Conservation (phyloP, 257 asterid species). For the Mentha longifolia region DNA sequence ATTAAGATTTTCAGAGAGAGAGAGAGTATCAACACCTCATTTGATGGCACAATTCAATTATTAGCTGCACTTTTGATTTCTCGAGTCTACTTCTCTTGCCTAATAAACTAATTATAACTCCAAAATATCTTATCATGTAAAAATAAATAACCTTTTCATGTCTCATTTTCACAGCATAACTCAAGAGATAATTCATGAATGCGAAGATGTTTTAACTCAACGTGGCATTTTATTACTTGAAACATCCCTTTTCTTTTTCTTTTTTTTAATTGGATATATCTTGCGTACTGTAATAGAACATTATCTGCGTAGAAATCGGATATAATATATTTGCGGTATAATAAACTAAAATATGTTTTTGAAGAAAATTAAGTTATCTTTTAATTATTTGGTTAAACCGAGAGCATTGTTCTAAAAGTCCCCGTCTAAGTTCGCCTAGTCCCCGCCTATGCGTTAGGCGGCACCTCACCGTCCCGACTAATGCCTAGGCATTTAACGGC, state of each 20-base stretch:
- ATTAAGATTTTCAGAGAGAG: constrained; percentile 10
- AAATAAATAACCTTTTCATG: no score
- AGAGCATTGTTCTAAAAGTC: no score
- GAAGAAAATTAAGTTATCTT: neutral
- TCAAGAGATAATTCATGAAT: neutral
- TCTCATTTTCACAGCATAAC: neutral
- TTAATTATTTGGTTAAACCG: neutral
- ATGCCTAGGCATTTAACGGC: no score
- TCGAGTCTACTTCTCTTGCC: neutral
- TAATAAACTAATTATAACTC: neutral
- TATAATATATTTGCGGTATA: no score
- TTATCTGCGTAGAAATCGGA: neutral
- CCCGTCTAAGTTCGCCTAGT: no score
- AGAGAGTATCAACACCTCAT: no score
- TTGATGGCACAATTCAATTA: neutral
- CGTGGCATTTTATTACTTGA: neutral
- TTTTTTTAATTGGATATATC: no score
- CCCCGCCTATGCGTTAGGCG: no score
- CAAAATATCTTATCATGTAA: neutral
- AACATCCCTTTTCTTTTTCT: no score
- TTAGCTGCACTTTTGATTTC: neutral
- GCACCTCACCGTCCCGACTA: no score
- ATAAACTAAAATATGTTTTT: neutral
- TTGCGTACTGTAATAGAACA: neutral
- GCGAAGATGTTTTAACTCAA: neutral